Evolutionary conservation across 2,329 filamentous ascomycete species (phyloP), one percentile per base, ranked within the genome.

Genomic region (Monascus ruber): DNA sequence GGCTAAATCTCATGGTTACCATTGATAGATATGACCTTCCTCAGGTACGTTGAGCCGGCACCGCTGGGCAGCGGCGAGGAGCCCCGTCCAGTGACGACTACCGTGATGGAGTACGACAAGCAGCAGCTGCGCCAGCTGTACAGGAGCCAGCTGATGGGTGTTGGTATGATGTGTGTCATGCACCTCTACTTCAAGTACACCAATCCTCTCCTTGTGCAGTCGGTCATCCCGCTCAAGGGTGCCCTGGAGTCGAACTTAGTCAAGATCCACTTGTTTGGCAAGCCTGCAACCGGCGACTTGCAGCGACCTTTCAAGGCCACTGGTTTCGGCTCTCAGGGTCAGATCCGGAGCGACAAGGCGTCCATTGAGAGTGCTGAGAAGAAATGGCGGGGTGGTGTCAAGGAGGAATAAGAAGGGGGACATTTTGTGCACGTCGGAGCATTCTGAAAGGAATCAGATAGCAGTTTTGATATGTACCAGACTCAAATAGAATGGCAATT

Each of bases 141-240:
- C 76, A 91, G 91, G 66, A 77, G 81, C 48, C 89, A 96, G 71
- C 70, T 93, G 56, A 96, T 94, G 85, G 91, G 91, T 44, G 74
- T 98, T 42, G 88, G 77, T 64, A 98, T 98, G 88, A 96, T 98
- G 89, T 79, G 68, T 46, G 85, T 95, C 59, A 96, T 98, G 89
- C 91, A 98, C 72, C 51, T 98, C 46, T 98, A 96, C 80, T 84
- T 98, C 76, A 88, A 95, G 67, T 98, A 96, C 81, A 96, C 88
- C 71, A 98, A 96, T 79, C 91, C 91, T 33, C 84, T 98, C 37
- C 73, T 95, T 58, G 94, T 98, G 71, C 91, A 98, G 78, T 93
- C 84, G 64, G 94, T 98, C 71, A 91, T 98, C 60, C 91, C 91
- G 28, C 74, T 96, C 66, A 98, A 98, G 81, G 77, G 83, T 61